Evolutionary conservation across 140 eudicot species (phyloP), one percentile per base, ranked within the genome.

Genomic region (Cichorium intybus): DNA sequence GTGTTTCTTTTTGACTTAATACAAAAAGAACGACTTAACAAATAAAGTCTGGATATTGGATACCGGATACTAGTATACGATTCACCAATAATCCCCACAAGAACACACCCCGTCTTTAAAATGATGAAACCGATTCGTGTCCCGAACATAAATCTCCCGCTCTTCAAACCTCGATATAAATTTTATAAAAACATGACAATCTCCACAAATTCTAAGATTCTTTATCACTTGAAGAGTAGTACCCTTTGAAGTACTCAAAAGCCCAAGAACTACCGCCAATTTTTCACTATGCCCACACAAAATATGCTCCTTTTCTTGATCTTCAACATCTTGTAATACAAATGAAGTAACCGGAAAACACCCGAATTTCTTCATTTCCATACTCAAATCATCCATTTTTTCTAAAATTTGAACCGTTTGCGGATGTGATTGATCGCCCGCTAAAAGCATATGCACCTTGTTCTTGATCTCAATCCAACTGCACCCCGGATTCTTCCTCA

Each of bases 271-370:
- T n/a, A 93, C 97, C 0, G 97, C 95, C 69, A 88, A 55, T 74
- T 93, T 93, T 81, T 93, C 99, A 57, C 95, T 86, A 53, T 93
- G 99, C 56, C 99, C 95, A 76, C 99, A 88, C 68, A 93, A 68
- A 53, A 93, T 84, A 47, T 81, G 86, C 60, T 93, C 99, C 64
- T 93, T 93, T 61, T 93, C 95, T 67, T 88, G 99, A 74, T 93
- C 97, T 80, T 93, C 99, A 70, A 86, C 99, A 84, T 93, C 99
- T 80, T 88, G 99, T 57, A 88, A 77, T 31, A 93, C 99, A 76
- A 75, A 84, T 3, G 83, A 76, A 24, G 89, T 88, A 24, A 83
- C 76, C 0, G 85, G 86, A 24, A 70, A 60, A 63, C 75, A 73
- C 54, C 97, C 99, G 8, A 74, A 66, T 74, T 73, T 83, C 83